Conservation (phyloP, 495 filamentous ascomycete species). For the Neurospora terricola region DNA sequence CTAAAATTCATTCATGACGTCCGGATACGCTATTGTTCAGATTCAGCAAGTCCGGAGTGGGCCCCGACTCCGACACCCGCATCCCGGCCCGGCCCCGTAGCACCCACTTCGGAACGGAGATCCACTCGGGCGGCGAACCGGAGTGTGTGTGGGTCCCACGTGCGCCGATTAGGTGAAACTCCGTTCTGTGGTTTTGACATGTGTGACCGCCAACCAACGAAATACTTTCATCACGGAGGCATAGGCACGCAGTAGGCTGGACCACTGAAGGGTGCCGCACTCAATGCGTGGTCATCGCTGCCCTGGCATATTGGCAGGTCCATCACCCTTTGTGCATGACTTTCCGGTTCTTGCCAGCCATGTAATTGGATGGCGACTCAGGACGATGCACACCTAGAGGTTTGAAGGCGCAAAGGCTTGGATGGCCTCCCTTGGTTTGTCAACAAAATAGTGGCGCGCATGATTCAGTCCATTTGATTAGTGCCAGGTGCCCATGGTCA, state of each 20-base stretch:
- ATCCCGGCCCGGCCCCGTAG: background rate
- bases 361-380: background rate
- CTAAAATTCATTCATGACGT: background rate
- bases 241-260: too few relatives aligned
- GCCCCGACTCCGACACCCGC: background rate
- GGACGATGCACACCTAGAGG: background rate
- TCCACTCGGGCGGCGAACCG: background rate
- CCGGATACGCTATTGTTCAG: background rate
- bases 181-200: background rate
- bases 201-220: background rate
- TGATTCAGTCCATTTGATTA: background rate
- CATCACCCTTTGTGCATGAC: background rate
- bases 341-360: background rate
- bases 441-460: background rate
- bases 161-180: background rate
- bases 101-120: background rate
- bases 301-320: background rate
- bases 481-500: background rate
- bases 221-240: background rate
- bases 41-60: background rate
- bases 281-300: background rate
- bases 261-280: background rate
- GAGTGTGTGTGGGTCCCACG: background rate
- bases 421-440: background rate
- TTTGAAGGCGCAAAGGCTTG: background rate